Percentiles rank a stretch among this genome's conserved stretches.
phyloP scores from a whole-genome alignment of 768 basidiomycete species.

The Rhodotorula babjevae region DNA sequence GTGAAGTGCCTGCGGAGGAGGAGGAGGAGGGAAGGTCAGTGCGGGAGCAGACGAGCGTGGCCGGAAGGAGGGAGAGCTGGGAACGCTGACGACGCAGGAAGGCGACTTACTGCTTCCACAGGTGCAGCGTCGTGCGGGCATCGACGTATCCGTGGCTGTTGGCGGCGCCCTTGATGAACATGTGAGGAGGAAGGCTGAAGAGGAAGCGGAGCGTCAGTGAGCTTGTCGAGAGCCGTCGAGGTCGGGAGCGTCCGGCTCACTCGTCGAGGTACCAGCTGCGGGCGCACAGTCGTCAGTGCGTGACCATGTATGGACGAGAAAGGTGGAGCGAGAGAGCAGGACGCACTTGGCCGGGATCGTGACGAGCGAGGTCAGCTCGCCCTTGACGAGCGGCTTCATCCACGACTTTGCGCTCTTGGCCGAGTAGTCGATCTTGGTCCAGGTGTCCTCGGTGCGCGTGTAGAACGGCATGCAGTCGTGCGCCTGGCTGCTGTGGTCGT shows the following conservation, averaged over 20 bases:
- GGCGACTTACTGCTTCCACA: constrained; percentile 60
- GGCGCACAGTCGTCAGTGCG: not conserved
- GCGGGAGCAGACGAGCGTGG: not conserved
- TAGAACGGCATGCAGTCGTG: constrained; percentile 61
- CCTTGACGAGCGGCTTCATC: constrained; percentile 68
- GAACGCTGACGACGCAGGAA: too few species aligned
- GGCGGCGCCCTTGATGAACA: constrained; percentile 61
- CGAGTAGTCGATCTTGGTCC: constrained; percentile 62
- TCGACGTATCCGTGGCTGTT: constrained; percentile 78
- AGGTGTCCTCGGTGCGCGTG: constrained; percentile 62
- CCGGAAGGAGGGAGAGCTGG: too few species aligned
- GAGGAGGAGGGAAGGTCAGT: not conserved
- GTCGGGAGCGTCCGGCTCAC: not conserved
- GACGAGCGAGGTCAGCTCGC: constrained; percentile 61
- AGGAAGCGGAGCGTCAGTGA: constrained; percentile 44
- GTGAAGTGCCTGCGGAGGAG: constrained; percentile 55
- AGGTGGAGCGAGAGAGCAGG: not conserved
- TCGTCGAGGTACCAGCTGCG: not conserved
- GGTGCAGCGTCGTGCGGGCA: constrained; percentile 60
- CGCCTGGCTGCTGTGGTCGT: constrained; percentile 61
- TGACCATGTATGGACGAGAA: too few species aligned
- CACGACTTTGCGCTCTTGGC: constrained; percentile 57
- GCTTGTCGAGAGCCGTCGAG: too few species aligned
- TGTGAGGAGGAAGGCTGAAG: constrained; percentile 56
- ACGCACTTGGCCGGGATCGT: constrained; percentile 51